These are phyloP conservation scores for Saccharomycopsis amapae DNA, from an alignment of 805 yeast species.

Conservation along the genomic window DNA sequence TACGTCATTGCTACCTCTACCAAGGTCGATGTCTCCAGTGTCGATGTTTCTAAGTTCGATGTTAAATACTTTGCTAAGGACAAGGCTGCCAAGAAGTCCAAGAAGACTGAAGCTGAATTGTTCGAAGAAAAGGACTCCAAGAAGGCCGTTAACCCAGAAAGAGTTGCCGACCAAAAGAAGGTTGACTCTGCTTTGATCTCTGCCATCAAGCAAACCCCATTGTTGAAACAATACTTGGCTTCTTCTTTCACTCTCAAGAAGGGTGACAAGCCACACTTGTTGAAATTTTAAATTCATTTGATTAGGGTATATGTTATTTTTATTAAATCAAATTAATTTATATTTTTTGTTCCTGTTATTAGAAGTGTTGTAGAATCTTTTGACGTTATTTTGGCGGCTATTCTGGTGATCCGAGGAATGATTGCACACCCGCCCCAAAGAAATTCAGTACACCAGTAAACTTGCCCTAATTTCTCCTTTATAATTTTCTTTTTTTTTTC, in stretches of 20 bases:
- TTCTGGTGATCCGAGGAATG: not conserved
- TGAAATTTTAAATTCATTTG: constrained; percentile 71
- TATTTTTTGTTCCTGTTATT: no score
- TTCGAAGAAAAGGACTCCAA: constrained; percentile 68
- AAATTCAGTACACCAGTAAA: no score
- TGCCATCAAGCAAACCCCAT: constrained; percentile 95
- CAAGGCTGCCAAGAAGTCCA: constrained; percentile 63
- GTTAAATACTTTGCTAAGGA: constrained; percentile 96
- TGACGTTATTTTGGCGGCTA: not conserved
- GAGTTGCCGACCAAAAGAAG: constrained; percentile 93
- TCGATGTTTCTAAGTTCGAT: constrained; percentile 85
- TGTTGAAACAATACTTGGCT: constrained; percentile 93
- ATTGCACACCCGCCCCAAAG: not conserved
- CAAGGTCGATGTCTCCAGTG: constrained; percentile 68
- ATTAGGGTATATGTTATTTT: not conserved
- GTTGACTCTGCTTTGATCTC: constrained; percentile 89
- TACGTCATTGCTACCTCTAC: constrained; percentile 99
- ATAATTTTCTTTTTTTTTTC: no score
- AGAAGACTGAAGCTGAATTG: constrained; percentile 88
- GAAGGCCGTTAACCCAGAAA: constrained; percentile 85
- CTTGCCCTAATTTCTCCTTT: no score
- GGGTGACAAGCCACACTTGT: constrained; percentile 98
- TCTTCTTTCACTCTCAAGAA: constrained; percentile 92
- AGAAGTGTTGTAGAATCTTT: no score
- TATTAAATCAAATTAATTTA: not conserved